Base-by-base conservation (phyloP, 306 rosid genomes). In the Trifolium dubium region DNA sequence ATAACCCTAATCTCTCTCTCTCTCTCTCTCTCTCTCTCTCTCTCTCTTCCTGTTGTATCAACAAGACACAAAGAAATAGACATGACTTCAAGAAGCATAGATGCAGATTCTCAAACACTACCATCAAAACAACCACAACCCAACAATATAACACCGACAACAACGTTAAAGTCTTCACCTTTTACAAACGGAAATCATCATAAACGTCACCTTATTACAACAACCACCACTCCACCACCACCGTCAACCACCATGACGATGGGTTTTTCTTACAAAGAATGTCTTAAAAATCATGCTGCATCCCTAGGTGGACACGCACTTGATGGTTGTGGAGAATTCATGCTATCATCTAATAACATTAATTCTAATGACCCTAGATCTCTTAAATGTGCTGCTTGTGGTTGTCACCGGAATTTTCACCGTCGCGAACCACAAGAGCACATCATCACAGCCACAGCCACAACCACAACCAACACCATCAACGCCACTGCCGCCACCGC, bases 331-430 rank as follows among this genome's bases (percentile, higher is more conserved):
- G 97, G 98, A 0, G 98, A 91, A 86, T 93, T 93, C 86, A 85
- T 89, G 88, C 86, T 89, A 0, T 82, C 86, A 12, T 76, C 92
- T 6, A 17, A 84, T 44, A 23, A 23, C 23, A 67, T 84, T 76
- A 59, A 67, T 60, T 76, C 77, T 53, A 1, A 79, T 8, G 88
- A 93, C 73, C 96, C 98, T 5, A 85, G 93, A 40, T 89, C 92
- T 0, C 85, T 93, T 3, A 93, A 88, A 77, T 91, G 98, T 30
- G 97, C 91, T 7, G 98, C 98, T 3, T 93, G 98, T 35, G 96
- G 97, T 14, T 93, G 98, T 68, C 98, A 93, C 86, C 91, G 98
- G 32, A 93, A 91, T 67, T 93, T 89, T 85, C 98, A 93, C 91
- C 97, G 98, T 84, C 97, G 97, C 3, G 89, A 84, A 8, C 70